Conservation (phyloP, 1,284 basidiomycete species). For the Cystobasidiaceae sp. region DNA sequence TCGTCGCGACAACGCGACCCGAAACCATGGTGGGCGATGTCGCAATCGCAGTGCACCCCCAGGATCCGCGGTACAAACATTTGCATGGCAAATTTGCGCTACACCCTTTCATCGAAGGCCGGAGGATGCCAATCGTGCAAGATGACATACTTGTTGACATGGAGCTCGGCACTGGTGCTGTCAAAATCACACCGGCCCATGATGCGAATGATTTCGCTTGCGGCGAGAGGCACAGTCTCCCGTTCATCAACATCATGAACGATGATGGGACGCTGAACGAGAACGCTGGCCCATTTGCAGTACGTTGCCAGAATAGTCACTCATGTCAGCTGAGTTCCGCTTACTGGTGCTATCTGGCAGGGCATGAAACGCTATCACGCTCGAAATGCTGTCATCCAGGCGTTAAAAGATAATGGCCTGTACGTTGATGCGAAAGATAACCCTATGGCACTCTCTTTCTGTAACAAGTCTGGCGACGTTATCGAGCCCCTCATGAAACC, state of each 20-base stretch:
- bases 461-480: constrained; percentile 92
- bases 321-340: neutral
- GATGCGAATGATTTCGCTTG: constrained; percentile 98
- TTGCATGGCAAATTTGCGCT: constrained; percentile 87
- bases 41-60: constrained; percentile 92
- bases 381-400: constrained; percentile 75
- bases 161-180: constrained; percentile 95
- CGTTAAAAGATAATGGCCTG: constrained; percentile 76
- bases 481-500: constrained; percentile 96
- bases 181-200: constrained; percentile 99
- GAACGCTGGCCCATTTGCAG: constrained; percentile 80
- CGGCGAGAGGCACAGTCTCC: constrained; percentile 77
- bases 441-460: constrained; percentile 89
- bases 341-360: constrained; percentile 47
- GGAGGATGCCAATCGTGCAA: constrained; percentile 81
- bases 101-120: constrained; percentile 79
- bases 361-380: constrained; percentile 97
- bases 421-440: constrained; percentile 93
- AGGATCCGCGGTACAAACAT: constrained; percentile 90
- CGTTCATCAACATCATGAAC: constrained; percentile 93
- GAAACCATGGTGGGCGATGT: constrained; percentile 99
- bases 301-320: constrained; percentile 40
- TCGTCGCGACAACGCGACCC: constrained; percentile 95
- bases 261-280: constrained; percentile 95
- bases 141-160: constrained; percentile 87